phyloP scores from a whole-genome alignment of 1,139 yeast species.

The Sugiyamaella japonica region DNA sequence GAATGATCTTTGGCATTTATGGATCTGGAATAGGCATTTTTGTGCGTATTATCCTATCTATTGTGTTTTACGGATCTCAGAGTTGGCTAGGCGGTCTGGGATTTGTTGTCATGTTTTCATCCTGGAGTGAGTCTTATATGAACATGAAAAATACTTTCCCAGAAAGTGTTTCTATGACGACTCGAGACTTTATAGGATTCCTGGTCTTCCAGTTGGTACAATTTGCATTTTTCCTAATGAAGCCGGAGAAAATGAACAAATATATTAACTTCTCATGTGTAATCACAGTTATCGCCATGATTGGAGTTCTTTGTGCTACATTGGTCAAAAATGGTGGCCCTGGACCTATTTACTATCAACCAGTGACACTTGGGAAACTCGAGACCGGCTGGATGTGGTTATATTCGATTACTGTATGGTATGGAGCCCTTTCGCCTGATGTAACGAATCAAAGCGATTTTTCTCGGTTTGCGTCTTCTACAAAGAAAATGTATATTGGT shows the following conservation, averaged over 20 bases:
- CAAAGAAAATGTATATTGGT: conserved; percentile 31
- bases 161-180: conserved; percentile 36
- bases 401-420: conserved; percentile 30
- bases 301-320: conserved; percentile 31
- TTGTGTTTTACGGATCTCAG: conserved; percentile 40
- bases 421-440: conserved; percentile 29
- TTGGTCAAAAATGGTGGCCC: conserved; percentile 30
- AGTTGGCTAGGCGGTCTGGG: conserved; percentile 38
- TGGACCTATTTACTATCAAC: conserved; percentile 27
- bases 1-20: conserved; percentile 37
- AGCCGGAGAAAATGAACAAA: conserved; percentile 35
- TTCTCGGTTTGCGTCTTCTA: conserved; percentile 41
- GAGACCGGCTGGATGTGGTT: conserved; percentile 33
- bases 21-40: conserved; percentile 35
- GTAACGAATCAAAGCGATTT: conserved; percentile 49
- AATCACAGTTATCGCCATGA: conserved; percentile 27
- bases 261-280: conserved; percentile 26
- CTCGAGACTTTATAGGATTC: conserved; percentile 39
- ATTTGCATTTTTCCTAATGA: conserved; percentile 32
- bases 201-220: conserved; percentile 36
- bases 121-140: conserved; percentile 34
- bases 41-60: conserved; percentile 33
- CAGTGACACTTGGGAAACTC: conserved; percentile 16
- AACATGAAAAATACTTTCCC: conserved; percentile 39
- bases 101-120: conserved; percentile 33